Conservation (phyloP, 1,284 basidiomycete species). For the Heterobasidion parviporum region DNA sequence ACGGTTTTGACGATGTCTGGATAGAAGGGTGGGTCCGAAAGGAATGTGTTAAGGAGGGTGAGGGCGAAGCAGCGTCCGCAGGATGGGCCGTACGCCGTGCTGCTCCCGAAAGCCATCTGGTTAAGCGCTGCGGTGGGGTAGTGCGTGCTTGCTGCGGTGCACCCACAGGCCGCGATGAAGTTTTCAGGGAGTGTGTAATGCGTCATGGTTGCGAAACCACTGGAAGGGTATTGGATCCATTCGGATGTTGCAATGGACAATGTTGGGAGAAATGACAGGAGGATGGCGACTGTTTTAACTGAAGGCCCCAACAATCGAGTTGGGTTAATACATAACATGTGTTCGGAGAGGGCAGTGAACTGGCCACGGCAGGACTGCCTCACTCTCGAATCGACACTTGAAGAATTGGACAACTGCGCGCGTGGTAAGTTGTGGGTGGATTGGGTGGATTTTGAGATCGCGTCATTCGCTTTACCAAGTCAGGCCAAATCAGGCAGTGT, state of each 20-base stretch:
- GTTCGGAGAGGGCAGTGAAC: too few relatives aligned
- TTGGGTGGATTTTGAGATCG: too few relatives aligned
- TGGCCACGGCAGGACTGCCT: too few relatives aligned
- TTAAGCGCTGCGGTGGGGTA: constrained; percentile 63
- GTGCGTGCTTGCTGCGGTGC: constrained; percentile 48
- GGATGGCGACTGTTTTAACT: not conserved
- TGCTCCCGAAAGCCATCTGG: constrained; percentile 71
- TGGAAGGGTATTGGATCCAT: constrained; percentile 55
- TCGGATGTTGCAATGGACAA: not conserved
- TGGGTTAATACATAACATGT: too few relatives aligned
- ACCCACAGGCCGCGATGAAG: constrained; percentile 55
- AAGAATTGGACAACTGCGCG: too few relatives aligned
- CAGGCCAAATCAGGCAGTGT: too few relatives aligned
- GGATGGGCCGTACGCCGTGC: constrained; percentile 59
- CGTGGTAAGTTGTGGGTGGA: too few relatives aligned
- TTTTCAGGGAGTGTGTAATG: constrained; percentile 53
- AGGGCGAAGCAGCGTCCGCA: constrained; percentile 74
- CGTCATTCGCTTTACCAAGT: too few relatives aligned
- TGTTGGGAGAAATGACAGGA: not conserved
- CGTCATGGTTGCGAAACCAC: constrained; percentile 53
- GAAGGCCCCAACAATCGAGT: too few relatives aligned
- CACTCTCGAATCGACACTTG: too few relatives aligned
- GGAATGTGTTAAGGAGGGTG: constrained; percentile 61
- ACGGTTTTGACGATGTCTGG: constrained; percentile 54
- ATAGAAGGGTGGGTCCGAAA: constrained; percentile 59